These are phyloP conservation scores for Seminavis robusta DNA, from an alignment of 108 stramenopile genomes.

Conservation along the genomic window DNA sequence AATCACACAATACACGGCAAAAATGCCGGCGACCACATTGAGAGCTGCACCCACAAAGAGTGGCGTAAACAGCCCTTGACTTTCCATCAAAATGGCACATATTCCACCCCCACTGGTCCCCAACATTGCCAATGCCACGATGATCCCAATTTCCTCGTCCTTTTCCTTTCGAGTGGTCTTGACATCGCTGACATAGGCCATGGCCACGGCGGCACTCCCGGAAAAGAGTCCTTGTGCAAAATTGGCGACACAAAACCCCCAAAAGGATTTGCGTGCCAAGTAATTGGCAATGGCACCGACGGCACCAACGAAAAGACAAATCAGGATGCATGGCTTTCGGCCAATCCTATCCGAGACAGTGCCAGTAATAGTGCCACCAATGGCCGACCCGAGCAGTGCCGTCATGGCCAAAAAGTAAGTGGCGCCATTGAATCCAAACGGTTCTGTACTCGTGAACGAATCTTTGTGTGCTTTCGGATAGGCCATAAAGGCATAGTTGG, in stretches of 20 bases:
- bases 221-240: constrained; percentile 42
- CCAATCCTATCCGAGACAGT: constrained; percentile 35
- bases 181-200: constrained; percentile 53
- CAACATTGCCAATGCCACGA: constrained; percentile 40
- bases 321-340: constrained; percentile 23
- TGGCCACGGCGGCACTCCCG: constrained; percentile 41
- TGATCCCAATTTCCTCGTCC: constrained; percentile 29
- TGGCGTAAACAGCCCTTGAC: constrained; percentile 37
- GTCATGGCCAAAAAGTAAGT: constrained; percentile 49
- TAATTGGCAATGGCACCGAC: constrained; percentile 38
- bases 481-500: constrained; percentile 48
- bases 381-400: constrained; percentile 44
- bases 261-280: constrained; percentile 30
- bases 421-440: constrained; percentile 46
- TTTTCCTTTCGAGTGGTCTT: constrained; percentile 27
- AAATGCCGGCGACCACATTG: constrained; percentile 16
- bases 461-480: constrained; percentile 27
- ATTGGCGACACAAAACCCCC: constrained; percentile 40
- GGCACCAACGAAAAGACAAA: constrained; percentile 17
- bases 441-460: constrained; percentile 36
- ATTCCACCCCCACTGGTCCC: constrained; percentile 54
- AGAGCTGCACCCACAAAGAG: constrained; percentile 39
- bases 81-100: constrained; percentile 42
- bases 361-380: constrained; percentile 32
- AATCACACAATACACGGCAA: constrained; percentile 23